Conservation (phyloP, 2,329 filamentous ascomycete genomes). For the Beauveria varroae region DNA sequence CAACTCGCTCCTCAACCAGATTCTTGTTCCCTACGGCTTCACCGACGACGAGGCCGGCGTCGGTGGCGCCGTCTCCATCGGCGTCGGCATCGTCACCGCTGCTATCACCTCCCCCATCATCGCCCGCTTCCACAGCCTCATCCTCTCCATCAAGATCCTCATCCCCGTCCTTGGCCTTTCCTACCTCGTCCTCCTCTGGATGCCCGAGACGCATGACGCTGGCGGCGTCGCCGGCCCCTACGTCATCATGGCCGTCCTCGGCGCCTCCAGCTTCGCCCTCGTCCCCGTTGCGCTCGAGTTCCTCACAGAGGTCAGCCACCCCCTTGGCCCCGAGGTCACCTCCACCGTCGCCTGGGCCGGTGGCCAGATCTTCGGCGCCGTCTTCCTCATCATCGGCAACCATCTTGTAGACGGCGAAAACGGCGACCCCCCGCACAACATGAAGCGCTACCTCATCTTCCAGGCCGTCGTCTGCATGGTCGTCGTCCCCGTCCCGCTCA, state of each 20-base stretch:
- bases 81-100: slow-evolving; percentile 72
- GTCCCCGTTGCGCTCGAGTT: slow-evolving; percentile 83
- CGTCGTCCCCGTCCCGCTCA: slow-evolving; percentile 59
- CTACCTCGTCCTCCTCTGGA: slow-evolving; percentile 78
- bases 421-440: slow-evolving; percentile 57
- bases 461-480: slow-evolving; percentile 62
- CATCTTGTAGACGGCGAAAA: slow-evolving; percentile 53
- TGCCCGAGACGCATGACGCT: slow-evolving; percentile 50
- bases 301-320: slow-evolving; percentile 79
- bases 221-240: slow-evolving; percentile 65
- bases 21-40: slow-evolving; percentile 81
- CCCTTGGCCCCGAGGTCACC: slow-evolving; percentile 77
- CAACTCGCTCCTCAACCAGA: slow-evolving; percentile 82
- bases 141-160: slow-evolving; percentile 63
- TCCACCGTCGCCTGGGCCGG: slow-evolving; percentile 78
- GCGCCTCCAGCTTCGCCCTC: slow-evolving; percentile 71
- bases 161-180: slow-evolving; percentile 65
- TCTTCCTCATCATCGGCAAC: slow-evolving; percentile 79
- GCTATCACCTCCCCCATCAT: slow-evolving; percentile 75
- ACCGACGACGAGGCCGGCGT: slow-evolving; percentile 79
- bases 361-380: slow-evolving; percentile 75
- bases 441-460: slow-evolving; percentile 71
- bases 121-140: slow-evolving; percentile 75
- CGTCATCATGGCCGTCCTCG: slow-evolving; percentile 66
- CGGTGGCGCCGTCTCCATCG: slow-evolving; percentile 79